phyloP scores from a whole-genome alignment of 1,139 yeast species.

The Blastobotrys proliferans region DNA sequence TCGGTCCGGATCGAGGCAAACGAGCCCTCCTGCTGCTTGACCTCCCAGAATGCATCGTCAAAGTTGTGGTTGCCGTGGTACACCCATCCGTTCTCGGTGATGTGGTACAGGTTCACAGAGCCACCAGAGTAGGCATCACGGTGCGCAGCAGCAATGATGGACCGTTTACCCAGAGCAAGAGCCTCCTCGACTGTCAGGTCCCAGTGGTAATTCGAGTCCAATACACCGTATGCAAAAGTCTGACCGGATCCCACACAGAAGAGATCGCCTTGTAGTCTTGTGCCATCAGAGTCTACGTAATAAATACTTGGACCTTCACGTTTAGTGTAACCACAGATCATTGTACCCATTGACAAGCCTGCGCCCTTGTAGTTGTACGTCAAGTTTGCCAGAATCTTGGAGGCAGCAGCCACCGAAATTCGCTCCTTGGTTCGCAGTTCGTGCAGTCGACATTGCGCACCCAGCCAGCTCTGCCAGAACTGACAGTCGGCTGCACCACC shows the following conservation, averaged over 20 bases:
- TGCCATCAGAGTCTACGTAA: constrained; percentile 97
- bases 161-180: constrained; percentile 86
- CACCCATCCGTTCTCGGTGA: constrained; percentile 90
- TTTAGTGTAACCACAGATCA: constrained; percentile 96
- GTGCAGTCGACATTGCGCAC: constrained; percentile 92
- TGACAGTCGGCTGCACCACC: constrained; percentile 99
- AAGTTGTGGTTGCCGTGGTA: constrained; percentile 95
- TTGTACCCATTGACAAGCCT: constrained; percentile 99
- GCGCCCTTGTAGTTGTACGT: constrained; percentile 94
- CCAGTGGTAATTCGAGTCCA: constrained; percentile 88
- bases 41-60: constrained; percentile 88
- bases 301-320: constrained; percentile 84
- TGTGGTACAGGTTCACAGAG: constrained; percentile 86
- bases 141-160: constrained; percentile 95
- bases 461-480: constrained; percentile 99
- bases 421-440: constrained; percentile 93
- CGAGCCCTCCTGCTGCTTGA: constrained; percentile 81
- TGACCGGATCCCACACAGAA: constrained; percentile 99
- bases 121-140: constrained; percentile 99
- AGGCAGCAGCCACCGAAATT: constrained; percentile 94
- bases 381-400: constrained; percentile 85
- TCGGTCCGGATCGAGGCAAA: too few relatives aligned
- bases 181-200: constrained; percentile 91
- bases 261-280: constrained; percentile 88
- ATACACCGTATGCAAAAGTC: constrained; percentile 98